These are phyloP conservation scores for Irpex sp. DNA, from an alignment of 1,284 basidiomycete species.

Conservation along the genomic window DNA sequence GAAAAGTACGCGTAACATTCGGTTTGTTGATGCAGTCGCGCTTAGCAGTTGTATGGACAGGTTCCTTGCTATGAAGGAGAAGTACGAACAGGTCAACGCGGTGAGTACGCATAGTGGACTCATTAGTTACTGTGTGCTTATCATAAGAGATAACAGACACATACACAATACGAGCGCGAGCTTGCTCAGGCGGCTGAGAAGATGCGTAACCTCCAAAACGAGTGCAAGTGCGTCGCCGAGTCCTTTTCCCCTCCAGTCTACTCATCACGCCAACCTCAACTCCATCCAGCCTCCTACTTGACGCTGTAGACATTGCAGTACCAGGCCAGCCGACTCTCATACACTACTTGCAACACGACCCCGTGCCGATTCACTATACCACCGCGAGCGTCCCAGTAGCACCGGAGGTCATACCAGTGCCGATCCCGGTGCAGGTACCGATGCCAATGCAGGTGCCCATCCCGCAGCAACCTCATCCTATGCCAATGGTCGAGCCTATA, in stretches of 20 bases:
- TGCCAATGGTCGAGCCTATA: background rate
- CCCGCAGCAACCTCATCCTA: background rate
- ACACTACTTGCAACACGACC: slow-evolving; percentile 26
- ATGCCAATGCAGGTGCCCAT: background rate
- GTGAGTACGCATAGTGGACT: slow-evolving; percentile 30
- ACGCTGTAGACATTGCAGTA: slow-evolving; percentile 28
- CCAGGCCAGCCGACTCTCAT: slow-evolving; percentile 24
- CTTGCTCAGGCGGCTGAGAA: slow-evolving; percentile 43
- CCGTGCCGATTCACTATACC: slow-evolving; percentile 23
- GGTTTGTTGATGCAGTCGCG: background rate
- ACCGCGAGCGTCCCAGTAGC: background rate
- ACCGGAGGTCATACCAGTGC: background rate
- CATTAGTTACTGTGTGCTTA: background rate
- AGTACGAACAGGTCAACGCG: slow-evolving; percentile 44
- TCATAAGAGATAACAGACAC: slow-evolving; percentile 27
- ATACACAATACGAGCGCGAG: slow-evolving; percentile 38
- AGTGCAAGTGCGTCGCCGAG: slow-evolving; percentile 45
- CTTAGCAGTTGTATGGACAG: slow-evolving; percentile 22
- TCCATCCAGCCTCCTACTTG: slow-evolving; percentile 20
- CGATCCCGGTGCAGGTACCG: background rate
- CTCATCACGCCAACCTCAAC: background rate
- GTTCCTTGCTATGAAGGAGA: slow-evolving; percentile 47
- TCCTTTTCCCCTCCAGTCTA: background rate
- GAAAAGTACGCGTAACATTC: slow-evolving; percentile 18
- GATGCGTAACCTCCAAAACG: slow-evolving; percentile 48